Percentiles rank a stretch among this genome's conserved stretches.
phyloP scores from a whole-genome alignment of 345 rosid genomes.

The Gossypioides kirkii region DNA sequence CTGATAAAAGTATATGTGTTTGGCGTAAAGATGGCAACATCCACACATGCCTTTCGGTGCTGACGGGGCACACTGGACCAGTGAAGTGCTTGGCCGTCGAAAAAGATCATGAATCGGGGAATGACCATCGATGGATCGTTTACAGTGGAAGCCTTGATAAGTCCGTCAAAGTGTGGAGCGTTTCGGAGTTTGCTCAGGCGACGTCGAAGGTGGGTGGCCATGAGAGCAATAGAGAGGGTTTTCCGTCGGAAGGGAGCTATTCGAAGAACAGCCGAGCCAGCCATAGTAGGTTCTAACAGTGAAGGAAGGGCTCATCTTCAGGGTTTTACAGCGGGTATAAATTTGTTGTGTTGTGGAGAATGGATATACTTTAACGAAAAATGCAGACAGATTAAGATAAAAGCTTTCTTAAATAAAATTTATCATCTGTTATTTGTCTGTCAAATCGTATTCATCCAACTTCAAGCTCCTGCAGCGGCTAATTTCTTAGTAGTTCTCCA shows the following conservation, averaged over 20 bases:
- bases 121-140: slow-evolving; percentile 59
- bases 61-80: slow-evolving; percentile 91
- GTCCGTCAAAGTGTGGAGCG: slow-evolving; percentile 94
- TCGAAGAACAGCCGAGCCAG: slow-evolving; percentile 33
- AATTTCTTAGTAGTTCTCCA: no score
- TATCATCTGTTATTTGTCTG: not conserved
- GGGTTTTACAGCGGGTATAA: not conserved
- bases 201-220: slow-evolving; percentile 18
- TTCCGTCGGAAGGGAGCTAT: slow-evolving; percentile 33
- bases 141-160: slow-evolving; percentile 94
- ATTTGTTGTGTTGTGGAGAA: not conserved
- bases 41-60: slow-evolving; percentile 81
- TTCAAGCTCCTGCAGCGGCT: no score
- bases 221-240: slow-evolving; percentile 26
- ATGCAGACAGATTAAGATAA: not conserved
- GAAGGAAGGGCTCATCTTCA: not conserved
- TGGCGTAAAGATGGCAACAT: slow-evolving; percentile 75
- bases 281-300: not conserved
- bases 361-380: not conserved
- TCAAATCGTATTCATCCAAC: not conserved
- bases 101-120: slow-evolving; percentile 44
- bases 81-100: slow-evolving; percentile 86
- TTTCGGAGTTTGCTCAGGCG: slow-evolving; percentile 50
- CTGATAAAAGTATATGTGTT: slow-evolving; percentile 91
- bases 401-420: slow-evolving; percentile 3